Conservation (phyloP, 176 grass and related monocot genomes). For the Echinochloa phyllopogon region DNA sequence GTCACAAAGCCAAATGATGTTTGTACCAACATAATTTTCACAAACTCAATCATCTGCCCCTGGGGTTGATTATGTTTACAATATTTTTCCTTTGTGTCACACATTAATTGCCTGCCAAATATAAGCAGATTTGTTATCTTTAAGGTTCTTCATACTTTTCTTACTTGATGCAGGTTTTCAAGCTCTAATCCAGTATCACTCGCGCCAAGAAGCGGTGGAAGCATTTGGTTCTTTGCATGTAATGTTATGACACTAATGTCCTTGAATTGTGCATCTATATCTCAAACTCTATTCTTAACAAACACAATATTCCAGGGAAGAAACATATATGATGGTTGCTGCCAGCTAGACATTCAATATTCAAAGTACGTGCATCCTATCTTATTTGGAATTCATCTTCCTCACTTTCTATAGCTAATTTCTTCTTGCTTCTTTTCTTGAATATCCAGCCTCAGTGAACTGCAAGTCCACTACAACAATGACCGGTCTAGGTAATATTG, state of each 20-base stretch:
- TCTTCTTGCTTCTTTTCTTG: slow-evolving; percentile 34
- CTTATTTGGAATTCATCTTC: background rate
- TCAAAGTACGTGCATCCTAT: slow-evolving; percentile 73
- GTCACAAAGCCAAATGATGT: background rate
- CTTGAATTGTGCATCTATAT: slow-evolving; percentile 34
- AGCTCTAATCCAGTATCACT: slow-evolving; percentile 90
- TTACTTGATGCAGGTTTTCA: slow-evolving; percentile 80
- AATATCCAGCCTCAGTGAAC: slow-evolving; percentile 81
- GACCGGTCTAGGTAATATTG: slow-evolving; percentile 86
- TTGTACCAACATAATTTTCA: background rate
- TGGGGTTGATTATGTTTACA: background rate
- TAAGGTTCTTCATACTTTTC: slow-evolving; percentile 9
- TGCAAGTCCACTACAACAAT: slow-evolving; percentile 99
- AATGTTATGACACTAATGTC: slow-evolving; percentile 50
- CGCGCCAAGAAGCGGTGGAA: slow-evolving; percentile 80
- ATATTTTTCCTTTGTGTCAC: slow-evolving; percentile 15
- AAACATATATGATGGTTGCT: slow-evolving; percentile 99
- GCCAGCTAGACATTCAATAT: slow-evolving; percentile 99
- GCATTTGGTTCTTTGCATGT: slow-evolving; percentile 87
- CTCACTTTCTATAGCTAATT: slow-evolving; percentile 29
- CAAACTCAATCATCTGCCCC: background rate
- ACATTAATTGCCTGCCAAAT: background rate
- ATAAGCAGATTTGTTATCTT: slow-evolving; percentile 3
- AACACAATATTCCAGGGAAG: slow-evolving; percentile 64
- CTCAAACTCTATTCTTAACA: slow-evolving; percentile 32